A percentile compares a stretch with the other conserved stretches of the same genome.
These are phyloP conservation scores for Xylariales sp. DNA, from an alignment of 2,329 filamentous ascomycete genomes.

Conservation along the genomic window DNA sequence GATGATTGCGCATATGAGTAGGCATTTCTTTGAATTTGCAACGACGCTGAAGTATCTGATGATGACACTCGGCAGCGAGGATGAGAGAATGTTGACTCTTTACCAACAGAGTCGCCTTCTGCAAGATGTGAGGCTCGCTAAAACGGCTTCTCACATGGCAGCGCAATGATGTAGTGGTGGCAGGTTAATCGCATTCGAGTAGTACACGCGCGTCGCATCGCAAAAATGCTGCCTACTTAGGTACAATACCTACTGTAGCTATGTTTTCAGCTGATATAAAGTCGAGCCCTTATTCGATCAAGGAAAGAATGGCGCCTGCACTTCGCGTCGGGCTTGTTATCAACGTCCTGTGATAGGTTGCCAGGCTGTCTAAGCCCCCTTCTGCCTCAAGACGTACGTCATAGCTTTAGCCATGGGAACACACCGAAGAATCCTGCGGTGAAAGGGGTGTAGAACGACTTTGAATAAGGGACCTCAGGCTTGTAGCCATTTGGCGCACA, in stretches of 20 bases:
- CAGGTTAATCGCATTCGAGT: no score
- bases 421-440: no score
- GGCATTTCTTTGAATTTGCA: not conserved
- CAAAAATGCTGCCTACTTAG: not conserved
- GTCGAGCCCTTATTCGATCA: not conserved
- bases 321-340: not conserved
- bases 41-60: not conserved
- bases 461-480: no score
- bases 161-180: no score
- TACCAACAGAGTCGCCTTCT: not conserved
- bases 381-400: not conserved
- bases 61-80: not conserved
- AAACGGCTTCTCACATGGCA: no score
- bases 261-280: not conserved
- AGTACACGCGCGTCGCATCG: no score
- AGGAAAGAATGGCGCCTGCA: not conserved
- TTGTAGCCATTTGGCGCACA: no score
- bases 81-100: not conserved
- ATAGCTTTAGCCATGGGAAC: no score
- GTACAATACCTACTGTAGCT: not conserved
- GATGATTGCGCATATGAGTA: slow-evolving; percentile 1
- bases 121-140: no score
- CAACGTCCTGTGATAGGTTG: not conserved
- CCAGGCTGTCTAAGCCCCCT: not conserved
- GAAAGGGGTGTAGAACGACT: no score